phyloP scores from a whole-genome alignment of 805 yeast genomes.

The Zygoascus biomembranicola region DNA sequence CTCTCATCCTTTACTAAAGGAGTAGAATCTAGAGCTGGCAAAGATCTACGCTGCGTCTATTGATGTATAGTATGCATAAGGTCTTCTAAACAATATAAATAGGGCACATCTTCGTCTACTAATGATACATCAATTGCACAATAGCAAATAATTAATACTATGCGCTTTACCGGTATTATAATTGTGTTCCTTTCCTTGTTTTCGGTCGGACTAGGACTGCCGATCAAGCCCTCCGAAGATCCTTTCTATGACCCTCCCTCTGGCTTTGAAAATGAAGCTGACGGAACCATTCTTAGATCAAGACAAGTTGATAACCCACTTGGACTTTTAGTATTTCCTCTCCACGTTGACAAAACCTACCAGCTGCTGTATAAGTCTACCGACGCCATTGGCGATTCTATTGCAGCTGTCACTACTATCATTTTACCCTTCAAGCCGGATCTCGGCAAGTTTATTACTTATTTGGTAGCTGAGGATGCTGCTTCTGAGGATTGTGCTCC shows the following conservation, averaged over 20 bases:
- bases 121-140: no score
- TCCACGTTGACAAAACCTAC: conserved; percentile 13
- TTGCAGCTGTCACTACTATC: conserved; percentile 22
- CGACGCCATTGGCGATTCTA: conserved; percentile 21
- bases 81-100: no score
- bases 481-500: conserved; percentile 22
- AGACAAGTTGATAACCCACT: conserved; percentile 1
- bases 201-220: neutral
- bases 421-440: conserved; percentile 11
- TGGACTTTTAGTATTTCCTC: neutral
- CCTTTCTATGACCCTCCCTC: conserved; percentile 15
- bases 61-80: no score
- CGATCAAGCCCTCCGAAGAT: conserved; percentile 12
- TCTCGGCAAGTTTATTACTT: conserved; percentile 16
- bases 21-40: no score
- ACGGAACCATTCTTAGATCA: neutral
- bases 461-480: conserved; percentile 24
- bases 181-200: neutral
- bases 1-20: no score
- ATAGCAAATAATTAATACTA: neutral
- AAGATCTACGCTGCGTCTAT: no score
- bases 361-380: conserved; percentile 21
- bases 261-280: conserved; percentile 8
- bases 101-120: no score
- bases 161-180: neutral